Evolutionary conservation across 2,329 filamentous ascomycete genomes (phyloP).

Genomic region (Neoscytalidium dimidiatum): DNA sequence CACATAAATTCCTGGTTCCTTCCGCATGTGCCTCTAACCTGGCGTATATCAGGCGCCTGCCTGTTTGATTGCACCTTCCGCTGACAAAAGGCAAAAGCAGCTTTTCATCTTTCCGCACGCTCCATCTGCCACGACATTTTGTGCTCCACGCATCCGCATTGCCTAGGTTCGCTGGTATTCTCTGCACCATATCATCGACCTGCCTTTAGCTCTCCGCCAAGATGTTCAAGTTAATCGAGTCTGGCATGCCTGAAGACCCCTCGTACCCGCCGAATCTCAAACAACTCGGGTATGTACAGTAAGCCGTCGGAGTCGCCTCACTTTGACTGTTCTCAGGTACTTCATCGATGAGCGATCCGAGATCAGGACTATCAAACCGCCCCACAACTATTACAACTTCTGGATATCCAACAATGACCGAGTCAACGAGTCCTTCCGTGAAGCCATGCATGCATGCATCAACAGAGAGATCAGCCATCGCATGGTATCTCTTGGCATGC

Average conservation of each 20-base stretch:
- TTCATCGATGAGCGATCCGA: conserved; percentile 76
- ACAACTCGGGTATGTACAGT: conserved; percentile 66
- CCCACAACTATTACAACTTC: conserved; percentile 72
- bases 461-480: conserved; percentile 63
- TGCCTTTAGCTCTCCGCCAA: conserved; percentile 27
- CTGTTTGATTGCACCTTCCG: neutral
- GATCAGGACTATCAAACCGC: conserved; percentile 68
- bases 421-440: conserved; percentile 72
- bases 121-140: neutral
- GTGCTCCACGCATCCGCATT: no score
- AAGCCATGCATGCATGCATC: conserved; percentile 69
- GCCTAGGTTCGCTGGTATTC: neutral
- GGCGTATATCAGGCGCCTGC: neutral
- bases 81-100: neutral
- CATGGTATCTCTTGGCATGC: conserved; percentile 62
- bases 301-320: neutral
- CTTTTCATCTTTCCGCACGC: no score
- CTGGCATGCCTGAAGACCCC: conserved; percentile 70
- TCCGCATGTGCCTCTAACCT: neutral
- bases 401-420: conserved; percentile 72
- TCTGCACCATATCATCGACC: neutral
- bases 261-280: conserved; percentile 66
- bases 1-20: neutral
- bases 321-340: conserved; percentile 58
- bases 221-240: conserved; percentile 77